Evolutionary conservation across 345 rosid species (phyloP).

Genomic region (Rhizophora apiculata): DNA sequence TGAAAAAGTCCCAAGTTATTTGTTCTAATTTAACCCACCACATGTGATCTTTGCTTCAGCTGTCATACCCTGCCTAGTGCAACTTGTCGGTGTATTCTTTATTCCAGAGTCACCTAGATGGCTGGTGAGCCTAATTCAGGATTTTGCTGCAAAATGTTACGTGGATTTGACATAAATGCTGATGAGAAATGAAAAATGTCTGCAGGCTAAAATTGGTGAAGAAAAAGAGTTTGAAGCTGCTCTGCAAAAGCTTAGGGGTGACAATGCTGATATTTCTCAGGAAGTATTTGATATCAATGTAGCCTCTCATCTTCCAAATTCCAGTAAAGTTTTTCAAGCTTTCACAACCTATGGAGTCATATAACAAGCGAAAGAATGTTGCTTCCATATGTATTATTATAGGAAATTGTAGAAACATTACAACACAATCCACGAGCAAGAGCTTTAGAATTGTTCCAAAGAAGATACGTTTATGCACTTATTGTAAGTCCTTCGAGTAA

Average conservation of each 20-base stretch:
- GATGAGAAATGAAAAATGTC: neutral
- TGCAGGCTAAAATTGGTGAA: slow-evolving; percentile 42
- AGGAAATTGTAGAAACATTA: slow-evolving; percentile 30
- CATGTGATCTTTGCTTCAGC: slow-evolving; percentile 21
- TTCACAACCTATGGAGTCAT: neutral
- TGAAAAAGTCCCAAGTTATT: too few species aligned
- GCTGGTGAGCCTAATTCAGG: slow-evolving; percentile 28
- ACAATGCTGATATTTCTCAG: slow-evolving; percentile 31
- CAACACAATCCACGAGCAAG: slow-evolving; percentile 16
- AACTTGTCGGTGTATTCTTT: slow-evolving; percentile 33
- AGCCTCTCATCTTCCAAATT: neutral
- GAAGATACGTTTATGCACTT: slow-evolving; percentile 19
- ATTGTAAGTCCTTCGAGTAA: neutral
- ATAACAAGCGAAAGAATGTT: neutral
- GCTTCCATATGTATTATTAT: neutral
- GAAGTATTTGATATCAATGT: slow-evolving; percentile 54
- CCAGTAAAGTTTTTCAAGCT: neutral
- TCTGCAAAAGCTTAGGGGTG: slow-evolving; percentile 44
- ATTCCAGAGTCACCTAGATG: slow-evolving; percentile 54
- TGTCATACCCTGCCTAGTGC: slow-evolving; percentile 32
- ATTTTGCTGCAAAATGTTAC: neutral
- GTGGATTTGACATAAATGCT: neutral
- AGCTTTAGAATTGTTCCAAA: slow-evolving; percentile 17
- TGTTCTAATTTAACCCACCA: too few species aligned
- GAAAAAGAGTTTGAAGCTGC: slow-evolving; percentile 40